Evolutionary conservation across 2,329 filamentous ascomycete species (phyloP), one percentile per base, ranked within the genome.

Genomic region (Orbilia brochopaga): DNA sequence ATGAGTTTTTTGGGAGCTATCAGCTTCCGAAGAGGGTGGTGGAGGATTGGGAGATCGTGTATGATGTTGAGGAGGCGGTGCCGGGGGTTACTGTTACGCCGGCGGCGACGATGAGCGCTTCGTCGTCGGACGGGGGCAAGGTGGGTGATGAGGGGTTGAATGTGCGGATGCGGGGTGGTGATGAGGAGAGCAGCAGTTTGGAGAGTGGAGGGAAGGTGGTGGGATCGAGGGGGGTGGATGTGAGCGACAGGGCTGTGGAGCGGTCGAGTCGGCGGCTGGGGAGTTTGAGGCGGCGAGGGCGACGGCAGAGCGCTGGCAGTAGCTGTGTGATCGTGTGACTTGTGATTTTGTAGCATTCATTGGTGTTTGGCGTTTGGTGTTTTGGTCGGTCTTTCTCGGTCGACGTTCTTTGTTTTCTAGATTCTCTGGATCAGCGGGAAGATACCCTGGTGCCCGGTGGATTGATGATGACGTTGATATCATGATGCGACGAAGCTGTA

Each of bases 1-100:
- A 70, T 40, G 66, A 70, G 27, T 70, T 70, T 19, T 70, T 70
- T 56, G 66, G 66, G 1, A 70, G 66, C 30, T 70, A 64, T 13
- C 48, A 62, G 21, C 51, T 70, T 10, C 66, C 66, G 13, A 59
- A 64, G n/a, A 60, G 64, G 50, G 40, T 70, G 3, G 59, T 58
- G 15, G 54, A 64, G 24, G 66, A 70, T 44, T 70, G 66, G 66
- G 66, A 70, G 19, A 70, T 70, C 19, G 66, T 70, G 7, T 70
- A 70, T 21, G 66, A 70, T 40, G 19, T 70, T 35, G 66, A 70
- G 8, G 59, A 60, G 2, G 27, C 3, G 3, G 27, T 53, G 2
- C 23, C 54, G 2, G 54, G 56, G 3, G 21, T 42, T 10, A n/a
- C 24, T 4, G 17, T 19, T 2, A 10, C 50, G 5, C 7, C 15